Evolutionary conservation across 768 basidiomycete genomes (phyloP), one percentile per base, ranked within the genome.

Genomic region (Pleurotus tuber-regium): DNA sequence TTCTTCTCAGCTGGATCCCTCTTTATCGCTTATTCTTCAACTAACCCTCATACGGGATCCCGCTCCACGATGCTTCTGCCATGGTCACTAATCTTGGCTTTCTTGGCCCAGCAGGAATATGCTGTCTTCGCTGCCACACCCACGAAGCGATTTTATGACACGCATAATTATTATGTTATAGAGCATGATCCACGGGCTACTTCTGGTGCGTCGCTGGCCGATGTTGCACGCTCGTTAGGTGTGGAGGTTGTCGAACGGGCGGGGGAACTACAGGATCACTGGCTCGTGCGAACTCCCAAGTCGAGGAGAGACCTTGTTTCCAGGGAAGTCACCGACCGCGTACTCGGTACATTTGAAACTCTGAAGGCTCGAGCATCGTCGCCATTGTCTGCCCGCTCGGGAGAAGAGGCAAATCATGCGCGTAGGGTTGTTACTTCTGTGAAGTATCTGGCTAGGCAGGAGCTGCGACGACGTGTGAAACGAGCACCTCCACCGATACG

Each of bases 191-290:
- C 88, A 39, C 59, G 62, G 4, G 30, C 54, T 39, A 50, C 61
- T 36, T 54, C 58, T 52, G 70, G 73, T 54, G 75, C 78, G 57
- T 76, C 83, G 57, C 76, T 89, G 54, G 68, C 69, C 51, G 83
- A 89, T 56, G 75, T 86, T 52, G 77, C 84, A 4, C 41, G 63
- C 5, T 66, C 72, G 0, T 76, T 98, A 9, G 84, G 84, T 11
- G 86, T 92, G 18, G 87, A 98, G 68, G 71, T 97, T 42, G 87
- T 98, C 51, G 92, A 95, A 63, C 87, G 82, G 58, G 86, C 84
- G 21, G 94, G 97, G 44, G 87, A 94, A 63, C 79, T 99, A 4
- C 63, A 68, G 24, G 74, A 91, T 50, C 78, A 89, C 68, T 99
- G 91, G 89, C 72, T 99, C 14, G 84, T 97, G 39, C 80, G 91